Evolutionary conservation across 257 asterid genomes (phyloP).

Genomic region (Verbena officinalis): DNA sequence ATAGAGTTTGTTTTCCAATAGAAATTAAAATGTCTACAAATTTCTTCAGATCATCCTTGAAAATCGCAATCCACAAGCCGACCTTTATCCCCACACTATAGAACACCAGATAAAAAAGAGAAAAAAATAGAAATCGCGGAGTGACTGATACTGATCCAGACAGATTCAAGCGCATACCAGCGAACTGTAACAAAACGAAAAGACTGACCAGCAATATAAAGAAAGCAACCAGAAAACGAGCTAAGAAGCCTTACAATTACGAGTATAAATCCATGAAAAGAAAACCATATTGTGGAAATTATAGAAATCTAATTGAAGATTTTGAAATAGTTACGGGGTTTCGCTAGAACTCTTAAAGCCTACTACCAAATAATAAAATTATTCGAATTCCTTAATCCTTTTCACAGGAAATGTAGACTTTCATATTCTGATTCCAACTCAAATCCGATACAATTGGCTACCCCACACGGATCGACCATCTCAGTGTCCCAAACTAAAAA

Average conservation of each 20-base stretch:
- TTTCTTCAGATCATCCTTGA: background rate
- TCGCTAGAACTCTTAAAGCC: background rate
- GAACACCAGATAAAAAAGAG: background rate
- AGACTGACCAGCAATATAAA: background rate
- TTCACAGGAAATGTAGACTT: background rate
- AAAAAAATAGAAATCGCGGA: no score
- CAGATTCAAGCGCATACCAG: conserved; percentile 1
- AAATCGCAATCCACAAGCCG: background rate
- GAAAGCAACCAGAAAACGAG: background rate
- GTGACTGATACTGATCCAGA: no score
- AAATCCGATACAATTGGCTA: no score
- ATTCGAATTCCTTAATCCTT: background rate
- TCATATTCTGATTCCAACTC: no score
- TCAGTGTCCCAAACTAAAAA: no score
- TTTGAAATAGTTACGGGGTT: background rate
- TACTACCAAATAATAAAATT: no score
- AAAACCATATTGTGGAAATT: background rate
- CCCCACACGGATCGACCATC: no score
- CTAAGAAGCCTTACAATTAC: background rate
- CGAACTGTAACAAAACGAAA: background rate
- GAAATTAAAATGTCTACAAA: background rate
- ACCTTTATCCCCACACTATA: background rate
- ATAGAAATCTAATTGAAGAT: background rate
- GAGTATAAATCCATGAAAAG: background rate
- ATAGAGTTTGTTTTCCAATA: background rate